Evolutionary conservation across 179 eudicot species (phyloP), one percentile per base, ranked within the genome.

Genomic region (Vitellaria paradoxa): DNA sequence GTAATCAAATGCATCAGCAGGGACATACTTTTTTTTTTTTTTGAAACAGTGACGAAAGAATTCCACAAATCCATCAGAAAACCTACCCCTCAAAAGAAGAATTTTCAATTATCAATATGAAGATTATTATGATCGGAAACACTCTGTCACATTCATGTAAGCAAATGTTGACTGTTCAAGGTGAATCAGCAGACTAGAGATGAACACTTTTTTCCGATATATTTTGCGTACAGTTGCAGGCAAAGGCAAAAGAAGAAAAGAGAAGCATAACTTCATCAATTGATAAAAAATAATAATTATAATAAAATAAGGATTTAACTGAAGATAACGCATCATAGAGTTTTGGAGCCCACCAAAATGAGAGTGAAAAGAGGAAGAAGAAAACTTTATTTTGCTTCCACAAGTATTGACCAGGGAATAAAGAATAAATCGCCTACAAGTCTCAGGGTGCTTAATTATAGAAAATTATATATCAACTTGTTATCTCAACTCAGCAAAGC

Each of bases 1-100:
- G 68, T 87, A 79, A 80, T 83, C 82, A 80, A 82, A 81, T 75
- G 75, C 70, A 50, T 50, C 55, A 50, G 7, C 15, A 37, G 52
- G 47, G 53, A 70, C 45, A 60, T 49, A 49, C 21, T 63, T 8
- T 21, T 47, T 56, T 15, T 56, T 15, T 40, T 65, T 70, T 30
- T 66, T 7, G 9, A 63, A 50, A 23, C 26, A 30, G 37, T 30
- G 55, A 0, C 55, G 12, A 50, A 30, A 8, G 12, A 50, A 7
- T 50, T 50, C 12, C 55, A 8, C 55, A 50, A 50, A 50, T 50
- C 5, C 4, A 50, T 7, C 55, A 50, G 5, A 12, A 50, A 2
- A 50, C 11, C 55, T 50, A 50, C 55, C 55, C 55, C 55, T 50
- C 4, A 12, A 50, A 50, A 50, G 37, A 30, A 30, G 5, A 50